Evolutionary conservation across 306 rosid genomes (phyloP).

Genomic region (Lathyrus aphaca): DNA sequence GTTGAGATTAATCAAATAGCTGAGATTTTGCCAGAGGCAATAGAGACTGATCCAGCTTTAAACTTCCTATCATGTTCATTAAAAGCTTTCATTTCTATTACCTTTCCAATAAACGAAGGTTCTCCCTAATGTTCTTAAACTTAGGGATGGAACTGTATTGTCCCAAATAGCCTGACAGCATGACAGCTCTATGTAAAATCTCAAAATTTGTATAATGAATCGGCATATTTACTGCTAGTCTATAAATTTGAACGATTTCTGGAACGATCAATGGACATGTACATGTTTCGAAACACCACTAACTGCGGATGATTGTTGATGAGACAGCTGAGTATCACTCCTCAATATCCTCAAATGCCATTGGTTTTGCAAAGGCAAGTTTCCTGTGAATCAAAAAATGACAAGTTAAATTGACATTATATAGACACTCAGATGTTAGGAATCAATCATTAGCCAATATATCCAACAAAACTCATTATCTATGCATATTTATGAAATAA

Average conservation of each 20-base stretch:
- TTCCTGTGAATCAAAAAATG: slow-evolving; percentile 58
- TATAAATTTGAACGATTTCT: slow-evolving; percentile 24
- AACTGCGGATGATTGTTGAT: slow-evolving; percentile 59
- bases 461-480: background rate
- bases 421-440: background rate
- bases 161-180: slow-evolving; percentile 17
- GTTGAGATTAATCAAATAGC: background rate
- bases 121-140: background rate
- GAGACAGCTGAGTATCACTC: slow-evolving; percentile 67
- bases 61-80: slow-evolving; percentile 1
- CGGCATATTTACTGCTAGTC: slow-evolving; percentile 35
- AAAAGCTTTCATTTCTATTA: background rate
- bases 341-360: slow-evolving; percentile 69
- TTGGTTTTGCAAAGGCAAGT: slow-evolving; percentile 52
- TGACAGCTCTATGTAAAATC: slow-evolving; percentile 6
- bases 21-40: background rate
- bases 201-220: slow-evolving; percentile 38
- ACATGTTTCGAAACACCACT: slow-evolving; percentile 53
- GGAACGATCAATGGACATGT: slow-evolving; percentile 5
- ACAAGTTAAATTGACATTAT: slow-evolving; percentile 11
- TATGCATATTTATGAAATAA: background rate
- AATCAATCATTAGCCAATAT: background rate
- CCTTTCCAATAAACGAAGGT: slow-evolving; percentile 8
- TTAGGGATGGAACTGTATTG: slow-evolving; percentile 10
- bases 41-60: background rate